Evolutionary conservation across 116 monocot genomes (phyloP), one percentile per base, ranked within the genome.

Genomic region (Iris pallida): DNA sequence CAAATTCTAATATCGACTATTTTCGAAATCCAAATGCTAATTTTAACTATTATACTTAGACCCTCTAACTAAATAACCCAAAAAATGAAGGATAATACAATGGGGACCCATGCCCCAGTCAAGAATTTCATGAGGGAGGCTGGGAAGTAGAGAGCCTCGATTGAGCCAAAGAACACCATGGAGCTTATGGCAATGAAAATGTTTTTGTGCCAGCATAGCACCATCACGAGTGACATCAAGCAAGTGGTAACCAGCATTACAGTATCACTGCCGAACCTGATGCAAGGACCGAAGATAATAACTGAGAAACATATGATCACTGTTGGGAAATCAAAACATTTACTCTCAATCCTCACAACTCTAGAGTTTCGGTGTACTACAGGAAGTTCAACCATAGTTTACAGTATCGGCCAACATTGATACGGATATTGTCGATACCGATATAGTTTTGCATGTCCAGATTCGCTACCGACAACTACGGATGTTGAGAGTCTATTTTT

Each of bases 181-280:
- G 90, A 94, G 44, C 77, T 62, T 62, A 90, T 0, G 5, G 90
- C 90, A 2, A 83, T 12, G 30, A 83, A 43, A 47, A 90, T 78
- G 63, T 75, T 90, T 73, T 70, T 73, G 63, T 78, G 80, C 90
- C 90, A 94, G 73, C 87, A 87, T 7, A 94, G 74, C 44, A 87
- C 75, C 12, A 94, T 90, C 41, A 94, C 94, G 12, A 94, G 65
- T 9, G 90, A 87, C 94, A 94, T 94, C 54, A 94, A 62, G 70
- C 90, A 90, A 45, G 94, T 94, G 5, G 94, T 94, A 20, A 94
- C 94, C 9, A 94, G 72, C 94, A 94, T 94, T 8, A 94, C 94
- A 6, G 94, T 85, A 68, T 68, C 8, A 68, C 54, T 6, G 68
- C 68, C 52, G 55, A 42, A 0, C 68, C 68, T 68, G 68, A n/a